phyloP scores from a whole-genome alignment of 768 basidiomycete genomes.

The Gyrodon lividus region DNA sequence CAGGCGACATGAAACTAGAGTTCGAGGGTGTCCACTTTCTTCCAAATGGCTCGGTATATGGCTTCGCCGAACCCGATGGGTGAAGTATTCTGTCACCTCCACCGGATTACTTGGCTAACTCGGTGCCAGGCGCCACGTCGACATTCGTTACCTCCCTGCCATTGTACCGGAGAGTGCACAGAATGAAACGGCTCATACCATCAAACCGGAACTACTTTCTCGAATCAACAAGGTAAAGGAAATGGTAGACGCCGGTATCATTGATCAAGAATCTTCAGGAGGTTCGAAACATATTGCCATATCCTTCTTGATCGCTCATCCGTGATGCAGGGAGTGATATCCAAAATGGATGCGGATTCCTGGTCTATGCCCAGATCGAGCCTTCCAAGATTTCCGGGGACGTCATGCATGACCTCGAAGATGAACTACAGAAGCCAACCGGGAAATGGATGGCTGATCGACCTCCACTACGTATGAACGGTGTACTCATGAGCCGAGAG shows the following conservation, averaged over 20 bases:
- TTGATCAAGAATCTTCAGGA: slow-evolving; percentile 50
- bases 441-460: slow-evolving; percentile 59
- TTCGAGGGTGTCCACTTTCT: slow-evolving; percentile 79
- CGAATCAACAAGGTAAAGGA: slow-evolving; percentile 58
- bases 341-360: slow-evolving; percentile 61
- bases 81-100: slow-evolving; percentile 30
- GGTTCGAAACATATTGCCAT: slow-evolving; percentile 22
- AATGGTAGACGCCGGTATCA: slow-evolving; percentile 63
- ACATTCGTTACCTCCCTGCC: slow-evolving; percentile 64
- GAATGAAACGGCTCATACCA: slow-evolving; percentile 58
- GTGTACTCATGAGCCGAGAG: slow-evolving; percentile 71
- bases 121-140: slow-evolving; percentile 48
- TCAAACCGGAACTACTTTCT: slow-evolving; percentile 58
- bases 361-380: slow-evolving; percentile 63
- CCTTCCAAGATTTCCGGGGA: slow-evolving; percentile 49
- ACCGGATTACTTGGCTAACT: not conserved
- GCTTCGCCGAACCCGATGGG: slow-evolving; percentile 65
- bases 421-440: slow-evolving; percentile 71
- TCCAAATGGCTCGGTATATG: slow-evolving; percentile 73
- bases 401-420: slow-evolving; percentile 68
- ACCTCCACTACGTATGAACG: slow-evolving; percentile 59
- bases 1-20: slow-evolving; percentile 63
- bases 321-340: slow-evolving; percentile 40
- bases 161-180: slow-evolving; percentile 55
- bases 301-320: not conserved